Evolutionary conservation across 1,284 basidiomycete species (phyloP), one percentile per base, ranked within the genome.

Genomic region (Trametes pubescens): DNA sequence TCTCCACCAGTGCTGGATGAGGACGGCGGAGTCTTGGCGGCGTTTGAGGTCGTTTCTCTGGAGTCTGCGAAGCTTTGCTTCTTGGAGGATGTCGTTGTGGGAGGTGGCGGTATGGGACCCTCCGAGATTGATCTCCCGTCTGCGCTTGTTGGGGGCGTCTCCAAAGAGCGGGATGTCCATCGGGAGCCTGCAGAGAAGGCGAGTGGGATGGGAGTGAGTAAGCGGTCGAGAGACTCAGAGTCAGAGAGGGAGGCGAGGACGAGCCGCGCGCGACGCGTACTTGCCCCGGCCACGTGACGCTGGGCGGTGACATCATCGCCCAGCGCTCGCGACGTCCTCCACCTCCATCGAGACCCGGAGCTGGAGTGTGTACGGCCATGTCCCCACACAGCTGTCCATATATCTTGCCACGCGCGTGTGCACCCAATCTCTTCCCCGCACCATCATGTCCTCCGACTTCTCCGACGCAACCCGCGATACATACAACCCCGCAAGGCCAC

Each of bases 111-210:
- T 76, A 0, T 82, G 82, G 0, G 81, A 74, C 2, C 89, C 89
- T n/a, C 92, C 92, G 35, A 94, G 84, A 74, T 94, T 94, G 69
- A 94, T 94, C 66, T 86, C 82, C 34, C 89, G 84, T 59, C 86
- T 82, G 62, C 81, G 76, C 51, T 73, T 71, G 57, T 71, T 73
- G 40, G 75, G 69, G 26, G 83, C 82, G 64, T 84, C 81, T 13
- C 78, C 80, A 68, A 87, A 86, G 38, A 82, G 68, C 1, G 80
- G 73, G 34, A 75, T 48, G 51, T 68, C 64, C 67, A 68, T 68
- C 16, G 29, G 4, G 24, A 44, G 26, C 38, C 40, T 51, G 44
- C 11, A 10, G 38, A 1, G 51, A 14, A n/a, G 1, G 22, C 21
- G 44, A 47, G 44, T 6, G 24, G 7, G 40, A 46, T 11, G 16